Base-by-base conservation (phyloP, 1,139 yeast species). In the Hemisphaericaspora xylanilytica region DNA sequence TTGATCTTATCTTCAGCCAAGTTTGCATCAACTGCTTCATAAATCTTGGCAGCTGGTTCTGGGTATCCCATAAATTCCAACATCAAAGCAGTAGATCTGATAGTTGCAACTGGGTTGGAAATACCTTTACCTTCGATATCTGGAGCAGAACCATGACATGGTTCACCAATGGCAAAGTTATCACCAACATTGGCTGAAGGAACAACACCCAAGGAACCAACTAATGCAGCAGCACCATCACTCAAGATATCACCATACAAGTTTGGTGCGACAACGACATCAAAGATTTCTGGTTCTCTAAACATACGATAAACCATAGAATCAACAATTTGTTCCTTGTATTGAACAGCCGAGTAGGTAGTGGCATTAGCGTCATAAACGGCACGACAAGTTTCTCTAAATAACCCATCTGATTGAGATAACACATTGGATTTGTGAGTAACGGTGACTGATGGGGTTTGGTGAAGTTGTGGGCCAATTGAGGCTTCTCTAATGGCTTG, bases 91-190 rank as follows among this genome's bases (percentile, higher is more conserved):
- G 97, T 83, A 21, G 97, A 92, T 71, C 98, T 84, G 61, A 92
- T 90, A 35, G 97, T 92, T 41, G 98, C 98, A 58, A 92, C 81
- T 50, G 98, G 98, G 77, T 92, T 92, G 44, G 97, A 80, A 58
- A 92, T 90, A 53, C 85, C 94, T 63, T 78, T 81, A 54, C 98
- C 98, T 62, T 89, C 96, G 50, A 92, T 92, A 63, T 92, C 98
- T 40, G 98, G 98, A 41, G 98, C 98, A 44, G 96, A 86, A 45
- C 98, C 98, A 67, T 92, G 98, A 63, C 97, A 90, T 58, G 98
- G 98, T 69, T 92, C 98, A 63, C 98, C 98, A 61, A 92, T 89
- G 48, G 95, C 97, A 59, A 92, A 92, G 61, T 75, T 70, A 59
- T 89, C 96, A 56, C 98, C 98, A 42, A 92, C 98, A 58, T 92